Base-by-base conservation (phyloP, 306 rosid genomes). In the Hippophae tibetana region DNA sequence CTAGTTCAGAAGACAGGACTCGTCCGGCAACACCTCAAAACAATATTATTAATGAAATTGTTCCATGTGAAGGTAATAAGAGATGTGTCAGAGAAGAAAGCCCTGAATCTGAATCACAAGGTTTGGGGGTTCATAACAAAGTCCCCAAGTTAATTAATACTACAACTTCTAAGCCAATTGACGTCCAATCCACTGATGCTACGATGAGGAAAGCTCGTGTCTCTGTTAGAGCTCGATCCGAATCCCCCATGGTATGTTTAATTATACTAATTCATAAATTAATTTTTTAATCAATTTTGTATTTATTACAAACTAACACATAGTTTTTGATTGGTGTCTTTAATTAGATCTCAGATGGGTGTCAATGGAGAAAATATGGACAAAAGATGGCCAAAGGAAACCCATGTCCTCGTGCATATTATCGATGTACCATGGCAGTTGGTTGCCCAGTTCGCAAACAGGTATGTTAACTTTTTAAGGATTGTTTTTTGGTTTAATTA, bases 381-480 rank as follows among this genome's bases (percentile, higher is more conserved):
- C 99, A 93, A 45, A 93, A 93, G 60, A 93, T 88, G 94, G 99
- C 99, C 0, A 93, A 93, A 55, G 97, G 95, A 70, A 93, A 93
- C 48, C 99, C 99, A 1, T 93, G 99, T 66, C 99, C 99, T 54
- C 83, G 99, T 45, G 99, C 95, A 1, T 93, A 93, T 74, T 93
- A 88, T 55, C 68, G 97, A 13, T 93, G 99, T 67, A 93, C 97
- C n/a, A 88, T 93, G 97, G 90, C 95, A 0, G 85, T 84, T 26
- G 95, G 90, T 54, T 93, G 99, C 56, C 99, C 99, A 1, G 99
- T 93, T 66, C 97, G 99, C 63, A 93, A 93, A 82, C 99, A 93
- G 74, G 98, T 90, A 66, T 47, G 86, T 66, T 64, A 42, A 51
- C 25, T 44, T 48, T 9, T 10, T 31, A 2, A 31, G 38, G 38